phyloP scores from a whole-genome alignment of 495 filamentous ascomycete species.

The Penicillium robsamsonii region DNA sequence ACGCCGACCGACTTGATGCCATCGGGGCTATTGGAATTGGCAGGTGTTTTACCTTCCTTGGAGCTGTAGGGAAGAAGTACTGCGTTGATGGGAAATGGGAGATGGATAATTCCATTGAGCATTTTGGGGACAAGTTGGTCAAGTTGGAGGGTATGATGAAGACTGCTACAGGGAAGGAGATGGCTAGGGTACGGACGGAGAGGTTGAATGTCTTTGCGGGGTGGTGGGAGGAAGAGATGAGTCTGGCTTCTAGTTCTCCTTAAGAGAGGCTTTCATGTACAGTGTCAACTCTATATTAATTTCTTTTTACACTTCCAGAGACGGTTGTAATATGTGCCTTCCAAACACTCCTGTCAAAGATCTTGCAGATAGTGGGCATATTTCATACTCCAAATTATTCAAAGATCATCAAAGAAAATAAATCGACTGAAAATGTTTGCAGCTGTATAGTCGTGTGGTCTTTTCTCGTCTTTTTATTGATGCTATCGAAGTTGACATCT shows the following conservation, averaged over 20 bases:
- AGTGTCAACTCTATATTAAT: not conserved
- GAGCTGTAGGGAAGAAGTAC: constrained; percentile 50
- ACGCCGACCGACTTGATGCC: constrained; percentile 87
- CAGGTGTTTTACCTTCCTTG: constrained; percentile 73
- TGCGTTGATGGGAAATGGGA: constrained; percentile 36
- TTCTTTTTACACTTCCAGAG: not conserved
- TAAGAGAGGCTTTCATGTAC: not conserved
- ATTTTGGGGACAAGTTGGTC: constrained; percentile 79
- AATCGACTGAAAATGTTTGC: not conserved
- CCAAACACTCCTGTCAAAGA: not conserved
- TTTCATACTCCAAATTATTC: not conserved
- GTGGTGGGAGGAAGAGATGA: constrained; percentile 73
- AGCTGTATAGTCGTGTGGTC: not conserved
- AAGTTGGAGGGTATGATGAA: constrained; percentile 79
- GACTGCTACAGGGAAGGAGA: constrained; percentile 64
- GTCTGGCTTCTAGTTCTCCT: not conserved
- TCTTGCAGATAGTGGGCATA: not conserved
- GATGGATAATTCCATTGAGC: constrained; percentile 64
- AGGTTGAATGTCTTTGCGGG: constrained; percentile 59
- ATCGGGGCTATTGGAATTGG: constrained; percentile 83
- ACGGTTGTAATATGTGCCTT: not conserved
- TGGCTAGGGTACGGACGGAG: constrained; percentile 65
- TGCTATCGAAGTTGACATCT: not conserved
- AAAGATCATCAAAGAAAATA: not conserved
- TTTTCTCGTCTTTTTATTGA: not conserved